Evolutionary conservation across 2,329 filamentous ascomycete genomes (phyloP), one percentile per base, ranked within the genome.

Genomic region (Aspergillaceae sp.): DNA sequence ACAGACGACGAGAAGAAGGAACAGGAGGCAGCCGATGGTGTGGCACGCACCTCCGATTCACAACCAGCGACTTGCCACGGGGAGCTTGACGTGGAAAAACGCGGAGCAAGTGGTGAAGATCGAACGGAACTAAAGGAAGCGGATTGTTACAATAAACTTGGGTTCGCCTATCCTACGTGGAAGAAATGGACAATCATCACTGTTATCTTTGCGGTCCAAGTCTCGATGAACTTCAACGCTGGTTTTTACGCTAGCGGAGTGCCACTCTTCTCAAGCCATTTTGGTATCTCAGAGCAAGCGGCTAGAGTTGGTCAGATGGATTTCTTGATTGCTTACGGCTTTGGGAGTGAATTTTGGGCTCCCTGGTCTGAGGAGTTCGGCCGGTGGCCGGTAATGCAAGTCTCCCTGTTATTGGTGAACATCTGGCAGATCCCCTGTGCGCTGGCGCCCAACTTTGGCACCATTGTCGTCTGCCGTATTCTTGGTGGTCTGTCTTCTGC

Each of bases 271-370:
- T 66, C 76, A 0, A 68, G 79, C 8, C 75, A 87, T 48, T 91
- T 87, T 55, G 54, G 66, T 38, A 80, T 91, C 51, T 82, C 79
- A 45, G 71, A 73, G 9, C 83, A 86, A 61, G 79, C 77, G 6
- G 84, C 83, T 2, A 77, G 85, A 45, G 74, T 80, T 40, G 86
- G 86, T 51, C 84, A 86, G 51, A 83, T 85, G 67, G 77, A 86
- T 52, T 92, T 90, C 65, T 70, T 92, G 26, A 73, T 92, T 45
- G 69, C 82, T 3, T 92, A 92, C 62, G 86, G 84, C 32, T 88
- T 92, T 60, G 87, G 87, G 11, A 91, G 87, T 61, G 87, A 92
- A 66, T 75, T 91, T 0, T 92, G 87, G 87, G 87, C 87, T 0
- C 87, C 87, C 0, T 92, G 86, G 84, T 86, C 80, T 27, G 87